Evolutionary conservation across 345 rosid genomes (phyloP).

Genomic region (Gossypium stocksii): DNA sequence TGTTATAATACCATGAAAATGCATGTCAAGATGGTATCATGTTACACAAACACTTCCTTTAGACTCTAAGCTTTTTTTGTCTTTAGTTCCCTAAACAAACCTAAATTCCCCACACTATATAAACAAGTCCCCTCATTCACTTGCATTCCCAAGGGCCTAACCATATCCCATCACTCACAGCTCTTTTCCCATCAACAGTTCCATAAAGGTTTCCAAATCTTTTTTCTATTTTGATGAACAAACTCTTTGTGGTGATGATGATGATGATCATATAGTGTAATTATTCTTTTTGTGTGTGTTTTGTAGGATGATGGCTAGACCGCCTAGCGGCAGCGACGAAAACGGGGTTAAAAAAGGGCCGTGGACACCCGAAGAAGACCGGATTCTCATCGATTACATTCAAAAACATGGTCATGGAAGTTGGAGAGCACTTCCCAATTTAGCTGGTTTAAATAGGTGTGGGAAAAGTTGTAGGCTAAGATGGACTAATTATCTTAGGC

Average conservation of each 20-base stretch:
- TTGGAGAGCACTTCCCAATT: constrained; percentile 70
- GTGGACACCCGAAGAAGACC: constrained; percentile 74
- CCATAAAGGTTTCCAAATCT: background rate
- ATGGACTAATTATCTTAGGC: constrained; percentile 80
- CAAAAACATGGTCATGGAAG: constrained; percentile 63
- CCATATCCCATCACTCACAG: background rate
- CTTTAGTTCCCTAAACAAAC: background rate
- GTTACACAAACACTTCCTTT: background rate
- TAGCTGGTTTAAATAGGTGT: constrained; percentile 74
- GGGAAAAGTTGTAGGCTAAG: constrained; percentile 79
- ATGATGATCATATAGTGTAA: background rate
- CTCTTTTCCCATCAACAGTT: constrained; percentile 8
- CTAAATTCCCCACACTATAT: constrained; percentile 18
- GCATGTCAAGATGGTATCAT: background rate
- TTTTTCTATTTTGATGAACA: background rate
- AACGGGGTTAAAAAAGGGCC: constrained; percentile 64
- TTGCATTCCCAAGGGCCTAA: constrained; percentile 8
- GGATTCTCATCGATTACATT: constrained; percentile 46
- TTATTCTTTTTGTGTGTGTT: background rate
- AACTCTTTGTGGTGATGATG: background rate
- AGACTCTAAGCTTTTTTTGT: background rate
- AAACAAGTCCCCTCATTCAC: constrained; percentile 9
- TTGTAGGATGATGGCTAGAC: constrained; percentile 39
- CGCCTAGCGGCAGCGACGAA: constrained; percentile 36
- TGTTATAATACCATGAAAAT: background rate